Base-by-base conservation (phyloP, 2,329 filamentous ascomycete genomes). In the Harringtonia aguacate region DNA sequence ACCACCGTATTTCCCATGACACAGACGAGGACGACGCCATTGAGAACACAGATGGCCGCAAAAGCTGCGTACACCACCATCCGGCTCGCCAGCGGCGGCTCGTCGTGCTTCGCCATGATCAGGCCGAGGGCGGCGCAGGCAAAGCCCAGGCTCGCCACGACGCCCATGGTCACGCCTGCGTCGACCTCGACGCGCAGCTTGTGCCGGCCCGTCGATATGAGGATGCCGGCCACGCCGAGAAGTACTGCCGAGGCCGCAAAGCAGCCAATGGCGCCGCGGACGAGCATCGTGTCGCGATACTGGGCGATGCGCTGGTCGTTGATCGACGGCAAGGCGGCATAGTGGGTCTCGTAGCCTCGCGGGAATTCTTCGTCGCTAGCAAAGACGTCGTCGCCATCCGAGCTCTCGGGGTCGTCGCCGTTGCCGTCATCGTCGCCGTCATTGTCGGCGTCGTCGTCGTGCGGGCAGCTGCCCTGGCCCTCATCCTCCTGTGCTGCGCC, bases 131-230 rank as follows among this genome's bases (percentile, higher is more conserved):
- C 82, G 13, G 73, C 65, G 38, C 78, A 75, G 1, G 76, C 77
- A 53, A 79, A 79, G 47, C 79, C 70, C 34, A 88, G 58, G 50
- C 80, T 84, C 27, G 75, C 68, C 28, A 84, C 70, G 15, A 83
- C 78, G 10, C 83, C 84, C 34, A 86, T 68, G 1, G 84, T 70
- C 2, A 85, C 81, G 9, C 80, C 84, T 0, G 75, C 76, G 53
- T 89, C 83, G 4, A 90, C 85, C 58, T 86, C 78, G n/a, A 78
- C 69, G 5, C 74, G 69, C 51, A 82, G 69, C 58, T 75, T 82
- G 56, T 78, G 80, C 38, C 75, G 71, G 9, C 84, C 84, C 1
- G 85, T 85, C 14, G 68, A 63, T 28, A 84, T 76, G 31, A 92
- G 72, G 10, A 83, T 68, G 31, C 69, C 69, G 0, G 83, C 75